phyloP scores from a whole-genome alignment of 306 rosid genomes.

The Sesbania bispinosa region DNA sequence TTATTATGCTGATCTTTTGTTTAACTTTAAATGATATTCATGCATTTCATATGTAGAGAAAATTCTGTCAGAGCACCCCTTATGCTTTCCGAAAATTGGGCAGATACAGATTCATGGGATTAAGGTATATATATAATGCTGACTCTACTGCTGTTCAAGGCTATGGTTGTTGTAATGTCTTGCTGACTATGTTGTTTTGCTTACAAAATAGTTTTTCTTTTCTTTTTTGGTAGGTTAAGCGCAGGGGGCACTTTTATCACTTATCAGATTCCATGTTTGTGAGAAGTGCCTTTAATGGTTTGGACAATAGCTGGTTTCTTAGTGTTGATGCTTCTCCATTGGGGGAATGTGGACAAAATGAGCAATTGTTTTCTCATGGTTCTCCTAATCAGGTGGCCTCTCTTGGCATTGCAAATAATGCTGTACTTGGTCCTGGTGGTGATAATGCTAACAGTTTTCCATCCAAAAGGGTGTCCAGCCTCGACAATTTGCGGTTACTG shows the following conservation, averaged over 20 bases:
- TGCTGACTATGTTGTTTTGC: conserved; percentile 1
- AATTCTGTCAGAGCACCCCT: conserved; percentile 24
- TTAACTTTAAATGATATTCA: not conserved
- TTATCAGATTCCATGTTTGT: conserved; percentile 39
- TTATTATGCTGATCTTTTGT: not conserved
- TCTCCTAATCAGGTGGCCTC: conserved; percentile 3
- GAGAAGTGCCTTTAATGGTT: conserved; percentile 30
- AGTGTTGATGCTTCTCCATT: conserved; percentile 36
- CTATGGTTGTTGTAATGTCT: not conserved
- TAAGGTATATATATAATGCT: conserved; percentile 33
- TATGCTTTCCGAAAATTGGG: conserved; percentile 41
- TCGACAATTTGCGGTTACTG: not conserved
- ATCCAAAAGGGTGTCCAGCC: not conserved
- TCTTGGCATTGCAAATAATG: conserved; percentile 12
- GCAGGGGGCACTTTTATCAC: conserved; percentile 25
- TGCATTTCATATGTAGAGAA: conserved; percentile 23
- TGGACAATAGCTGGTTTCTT: conserved; percentile 31
- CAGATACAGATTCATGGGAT: conserved; percentile 36
- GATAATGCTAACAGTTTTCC: not conserved
- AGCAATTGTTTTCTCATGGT: conserved; percentile 14
- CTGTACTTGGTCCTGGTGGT: too few relatives aligned
- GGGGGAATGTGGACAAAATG: conserved; percentile 10
- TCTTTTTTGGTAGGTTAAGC: conserved; percentile 33
- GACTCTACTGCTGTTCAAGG: not conserved
- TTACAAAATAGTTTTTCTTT: too few relatives aligned